Percentiles rank a stretch among this genome's conserved stretches.
Evolutionary conservation across 2,329 filamentous ascomycete species (phyloP).

Genomic region (Verticillium nubilum): DNA sequence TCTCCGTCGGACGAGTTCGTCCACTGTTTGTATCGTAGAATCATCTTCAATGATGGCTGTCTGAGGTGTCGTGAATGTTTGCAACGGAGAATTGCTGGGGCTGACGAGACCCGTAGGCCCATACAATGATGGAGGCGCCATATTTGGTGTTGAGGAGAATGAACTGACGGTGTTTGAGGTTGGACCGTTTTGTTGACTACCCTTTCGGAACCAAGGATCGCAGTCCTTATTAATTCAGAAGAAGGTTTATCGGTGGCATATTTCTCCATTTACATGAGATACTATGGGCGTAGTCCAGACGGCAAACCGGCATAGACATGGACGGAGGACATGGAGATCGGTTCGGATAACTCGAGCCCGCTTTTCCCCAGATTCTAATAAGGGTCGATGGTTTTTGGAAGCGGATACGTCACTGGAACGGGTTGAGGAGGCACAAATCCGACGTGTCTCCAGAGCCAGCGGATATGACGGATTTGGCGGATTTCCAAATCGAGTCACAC

Average conservation of each 20-base stretch:
- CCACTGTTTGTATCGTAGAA: conserved; percentile 16
- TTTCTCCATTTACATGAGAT: background rate
- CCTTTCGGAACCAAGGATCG: background rate
- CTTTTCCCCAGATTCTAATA: background rate
- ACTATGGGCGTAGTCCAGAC: background rate
- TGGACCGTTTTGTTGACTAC: background rate
- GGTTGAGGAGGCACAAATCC: background rate
- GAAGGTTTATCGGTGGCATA: background rate
- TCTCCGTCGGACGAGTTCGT: conserved; percentile 17
- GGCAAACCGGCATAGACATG: background rate
- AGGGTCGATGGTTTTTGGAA: background rate
- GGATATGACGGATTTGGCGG: background rate
- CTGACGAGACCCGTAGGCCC: conserved; percentile 9
- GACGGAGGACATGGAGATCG: background rate
- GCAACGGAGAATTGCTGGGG: conserved; percentile 1
- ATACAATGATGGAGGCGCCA: conserved; percentile 11
- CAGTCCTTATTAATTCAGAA: background rate
- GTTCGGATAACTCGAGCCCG: background rate
- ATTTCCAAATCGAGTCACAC: background rate
- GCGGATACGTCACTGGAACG: background rate
- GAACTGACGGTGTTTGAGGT: no score
- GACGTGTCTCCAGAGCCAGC: background rate
- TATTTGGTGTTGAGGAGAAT: background rate
- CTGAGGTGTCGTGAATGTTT: background rate
- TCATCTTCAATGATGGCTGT: conserved; percentile 11